Percentiles rank a stretch among this genome's conserved stretches.
These are phyloP conservation scores for Tulasnella sp. DNA, from an alignment of 768 basidiomycete genomes.

Conservation along the genomic window DNA sequence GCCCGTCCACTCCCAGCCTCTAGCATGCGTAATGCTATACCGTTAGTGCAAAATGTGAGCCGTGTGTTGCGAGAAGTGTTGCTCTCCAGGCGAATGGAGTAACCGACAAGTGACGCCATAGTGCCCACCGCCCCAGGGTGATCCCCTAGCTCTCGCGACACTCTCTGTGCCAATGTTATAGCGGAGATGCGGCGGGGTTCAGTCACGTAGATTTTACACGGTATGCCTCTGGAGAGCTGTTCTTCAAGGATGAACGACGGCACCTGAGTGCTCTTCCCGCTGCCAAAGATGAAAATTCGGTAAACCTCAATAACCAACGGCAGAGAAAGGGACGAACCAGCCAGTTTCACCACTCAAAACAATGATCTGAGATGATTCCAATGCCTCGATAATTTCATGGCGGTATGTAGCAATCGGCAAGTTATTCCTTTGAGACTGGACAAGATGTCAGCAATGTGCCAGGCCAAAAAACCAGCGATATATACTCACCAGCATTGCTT, in stretches of 20 bases:
- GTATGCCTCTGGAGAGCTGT: slow-evolving; percentile 63
- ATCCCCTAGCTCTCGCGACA: slow-evolving; percentile 89
- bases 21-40: slow-evolving; percentile 95
- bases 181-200: slow-evolving; percentile 95
- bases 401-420: slow-evolving; percentile 85
- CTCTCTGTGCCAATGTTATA: slow-evolving; percentile 89
- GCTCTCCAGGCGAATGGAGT: slow-evolving; percentile 88
- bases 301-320: slow-evolving; percentile 27
- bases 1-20: slow-evolving; percentile 65
- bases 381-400: slow-evolving; percentile 51
- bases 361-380: slow-evolving; percentile 70
- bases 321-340: slow-evolving; percentile 34
- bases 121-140: slow-evolving; percentile 67
- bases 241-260: slow-evolving; percentile 91
- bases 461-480: neutral
- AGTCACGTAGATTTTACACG: slow-evolving; percentile 88
- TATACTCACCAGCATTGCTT: slow-evolving; percentile 73
- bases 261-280: slow-evolving; percentile 95
- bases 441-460: neutral
- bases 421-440: slow-evolving; percentile 57
- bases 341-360: slow-evolving; percentile 81
- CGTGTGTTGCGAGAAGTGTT: slow-evolving; percentile 70
- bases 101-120: slow-evolving; percentile 71
- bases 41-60: slow-evolving; percentile 80
- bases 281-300: slow-evolving; percentile 31